Conservation (phyloP, 2,329 filamentous ascomycete genomes). For the Orbilia ellipsospora region DNA sequence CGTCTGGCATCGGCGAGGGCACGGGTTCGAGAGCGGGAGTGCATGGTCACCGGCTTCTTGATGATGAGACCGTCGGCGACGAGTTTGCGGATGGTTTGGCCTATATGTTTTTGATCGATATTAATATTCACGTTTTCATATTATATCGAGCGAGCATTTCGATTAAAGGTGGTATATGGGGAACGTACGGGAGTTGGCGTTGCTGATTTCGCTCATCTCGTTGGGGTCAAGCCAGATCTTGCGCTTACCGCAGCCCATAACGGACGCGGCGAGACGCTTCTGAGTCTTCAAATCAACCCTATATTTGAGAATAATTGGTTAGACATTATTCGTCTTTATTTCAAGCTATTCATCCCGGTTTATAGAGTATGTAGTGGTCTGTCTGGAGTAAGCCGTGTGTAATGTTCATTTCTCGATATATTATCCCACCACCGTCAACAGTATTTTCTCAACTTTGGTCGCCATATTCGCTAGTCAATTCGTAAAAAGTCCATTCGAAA, state of each 20-base stretch:
- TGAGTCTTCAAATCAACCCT: slow-evolving; percentile 99
- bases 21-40: slow-evolving; percentile 96
- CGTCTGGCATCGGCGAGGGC: slow-evolving; percentile 93
- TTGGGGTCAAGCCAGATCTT: slow-evolving; percentile 99
- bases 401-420: background rate
- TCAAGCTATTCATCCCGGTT: background rate
- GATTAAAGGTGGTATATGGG: background rate
- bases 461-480: background rate
- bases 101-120: slow-evolving; percentile 25
- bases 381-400: background rate
- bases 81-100: slow-evolving; percentile 98
- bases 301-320: slow-evolving; percentile 60
- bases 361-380: too few species aligned
- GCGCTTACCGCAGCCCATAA: slow-evolving; percentile 98
- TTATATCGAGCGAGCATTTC: background rate
- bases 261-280: slow-evolving; percentile 99
- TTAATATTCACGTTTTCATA: slow-evolving; percentile 4
- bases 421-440: too few species aligned
- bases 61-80: slow-evolving; percentile 99
- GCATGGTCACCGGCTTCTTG: slow-evolving; percentile 99
- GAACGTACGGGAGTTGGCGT: slow-evolving; percentile 89
- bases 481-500: too few species aligned
- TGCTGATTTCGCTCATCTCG: slow-evolving; percentile 99
- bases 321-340: slow-evolving; percentile 10
- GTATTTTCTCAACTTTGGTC: background rate